Evolutionary conservation across 2,329 filamentous ascomycete genomes (phyloP), one percentile per base, ranked within the genome.

Genomic region (Fusarium abutilonis): DNA sequence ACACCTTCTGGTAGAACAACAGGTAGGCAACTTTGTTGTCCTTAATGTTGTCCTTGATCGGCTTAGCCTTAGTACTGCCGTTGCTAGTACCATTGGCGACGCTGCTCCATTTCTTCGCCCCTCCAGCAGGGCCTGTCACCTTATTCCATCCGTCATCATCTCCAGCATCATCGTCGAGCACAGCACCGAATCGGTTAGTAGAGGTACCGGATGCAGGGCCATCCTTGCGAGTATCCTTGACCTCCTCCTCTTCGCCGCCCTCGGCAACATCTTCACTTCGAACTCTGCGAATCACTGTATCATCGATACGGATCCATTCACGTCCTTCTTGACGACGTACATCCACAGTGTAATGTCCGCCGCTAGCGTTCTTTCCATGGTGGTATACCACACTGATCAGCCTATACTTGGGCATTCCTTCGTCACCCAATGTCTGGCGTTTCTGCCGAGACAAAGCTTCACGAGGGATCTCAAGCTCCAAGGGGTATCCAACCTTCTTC

Each of bases 1-100:
- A 86, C 59, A 95, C 85, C 70, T 87, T 87, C 79, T 97, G 90
- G 76, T 99, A 99, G 79, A 99, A 96, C 72, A 99, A 79, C 66
- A 99, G 86, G 78, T 99, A 99, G 4, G 95, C 95, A 56, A 97
- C 94, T 82, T 96, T 97, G 82, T 94, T 97, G 76, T 98, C 94
- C 77, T 92, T 92, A 73, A 91, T 84, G 66, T 79, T 85, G 69
- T 88, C 87, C 75, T 86, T 82, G 74, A 80, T 62, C 76, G 86
- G 76, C 78, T 86, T 82, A 71, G 81, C 65, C 79, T 86, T 83
- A 78, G 81, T 77, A 77, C 79, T 78, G 71, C 80, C 40, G 82
- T 82, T 88, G 38, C 51, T 77, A n/a, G 66, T 56, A 35, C 89
- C 90, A 69, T 93, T 95, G 51, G 83, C 84, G 29, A 86, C 82